These are phyloP conservation scores for Elsinoe perseae DNA, from an alignment of 2,329 filamentous ascomycete genomes.

Conservation along the genomic window DNA sequence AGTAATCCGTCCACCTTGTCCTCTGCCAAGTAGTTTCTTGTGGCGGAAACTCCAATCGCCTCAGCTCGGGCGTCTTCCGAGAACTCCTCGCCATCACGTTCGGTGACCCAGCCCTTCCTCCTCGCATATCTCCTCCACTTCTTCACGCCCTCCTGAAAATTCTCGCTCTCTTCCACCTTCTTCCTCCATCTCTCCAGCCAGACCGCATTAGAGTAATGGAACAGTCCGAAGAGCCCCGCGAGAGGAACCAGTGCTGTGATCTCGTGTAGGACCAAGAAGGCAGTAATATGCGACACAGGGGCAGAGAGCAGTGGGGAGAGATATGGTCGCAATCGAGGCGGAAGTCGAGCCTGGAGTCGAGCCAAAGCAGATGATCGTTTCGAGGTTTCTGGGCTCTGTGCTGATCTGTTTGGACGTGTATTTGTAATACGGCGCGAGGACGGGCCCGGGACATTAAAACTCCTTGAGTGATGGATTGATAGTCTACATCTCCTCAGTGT, in stretches of 20 bases:
- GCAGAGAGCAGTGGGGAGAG: slow-evolving; percentile 63
- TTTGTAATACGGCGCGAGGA: no score
- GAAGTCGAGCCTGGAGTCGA: slow-evolving; percentile 42
- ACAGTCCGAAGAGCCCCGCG: slow-evolving; percentile 62
- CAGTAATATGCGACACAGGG: slow-evolving; percentile 71
- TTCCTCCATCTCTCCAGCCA: slow-evolving; percentile 55
- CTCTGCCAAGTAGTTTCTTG: slow-evolving; percentile 26
- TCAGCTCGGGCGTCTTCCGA: slow-evolving; percentile 23
- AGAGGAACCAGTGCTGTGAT: slow-evolving; percentile 78
- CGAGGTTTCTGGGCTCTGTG: neutral
- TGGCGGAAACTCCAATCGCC: no score
- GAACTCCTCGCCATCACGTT: slow-evolving; percentile 20
- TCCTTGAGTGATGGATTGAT: no score
- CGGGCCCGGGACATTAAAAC: no score
- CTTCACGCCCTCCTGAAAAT: slow-evolving; percentile 55
- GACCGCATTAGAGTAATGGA: slow-evolving; percentile 61
- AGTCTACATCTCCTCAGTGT: no score
- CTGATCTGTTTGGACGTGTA: no score
- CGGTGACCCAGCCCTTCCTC: slow-evolving; percentile 71
- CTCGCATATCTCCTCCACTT: slow-evolving; percentile 71
- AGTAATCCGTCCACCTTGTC: neutral
- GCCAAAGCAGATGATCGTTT: slow-evolving; percentile 22
- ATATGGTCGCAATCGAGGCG: slow-evolving; percentile 60
- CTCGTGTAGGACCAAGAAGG: slow-evolving; percentile 88
- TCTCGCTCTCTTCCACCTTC: slow-evolving; percentile 42